Evolutionary conservation across 129 eudicot genomes (phyloP).

Genomic region (Sambucus nigra): DNA sequence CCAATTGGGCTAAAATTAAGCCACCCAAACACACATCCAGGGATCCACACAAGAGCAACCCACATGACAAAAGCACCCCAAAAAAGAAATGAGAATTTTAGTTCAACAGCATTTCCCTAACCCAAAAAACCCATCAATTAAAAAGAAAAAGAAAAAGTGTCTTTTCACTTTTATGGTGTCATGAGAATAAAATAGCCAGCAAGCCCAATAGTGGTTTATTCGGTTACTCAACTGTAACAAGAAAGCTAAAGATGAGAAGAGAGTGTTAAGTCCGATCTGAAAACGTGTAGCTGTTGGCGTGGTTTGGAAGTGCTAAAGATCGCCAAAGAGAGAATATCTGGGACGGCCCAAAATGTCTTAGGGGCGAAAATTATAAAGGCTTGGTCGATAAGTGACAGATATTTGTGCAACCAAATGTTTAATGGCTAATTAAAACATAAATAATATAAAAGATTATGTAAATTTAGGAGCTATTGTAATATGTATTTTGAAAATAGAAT

Average conservation of each 20-base stretch:
- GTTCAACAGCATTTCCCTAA: slow-evolving; percentile 6
- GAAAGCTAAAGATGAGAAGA: not conserved
- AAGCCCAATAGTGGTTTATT: not conserved
- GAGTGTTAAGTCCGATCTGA: slow-evolving; percentile 16
- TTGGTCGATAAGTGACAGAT: too few species aligned
- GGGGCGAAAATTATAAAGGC: too few species aligned
- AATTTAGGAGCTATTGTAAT: too few species aligned
- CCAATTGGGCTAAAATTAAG: not conserved
- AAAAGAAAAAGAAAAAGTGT: too few species aligned
- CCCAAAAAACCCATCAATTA: slow-evolving; percentile 3
- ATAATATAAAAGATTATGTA: too few species aligned
- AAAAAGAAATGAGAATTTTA: not conserved
- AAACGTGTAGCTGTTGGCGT: not conserved
- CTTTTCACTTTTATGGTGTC: slow-evolving; percentile 3
- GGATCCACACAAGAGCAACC: slow-evolving; percentile 36
- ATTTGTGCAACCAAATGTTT: too few species aligned
- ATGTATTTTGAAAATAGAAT: too few species aligned
- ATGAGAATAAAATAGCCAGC: too few species aligned
- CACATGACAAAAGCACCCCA: slow-evolving; percentile 16
- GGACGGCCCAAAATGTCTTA: too few species aligned
- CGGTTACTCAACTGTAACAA: not conserved
- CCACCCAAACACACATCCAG: slow-evolving; percentile 20
- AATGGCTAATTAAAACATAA: too few species aligned
- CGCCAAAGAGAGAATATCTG: too few species aligned
- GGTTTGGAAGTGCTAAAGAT: slow-evolving; percentile 9